Conservation (phyloP, 1,139 yeast genomes). For the Candida sanyaensis region DNA sequence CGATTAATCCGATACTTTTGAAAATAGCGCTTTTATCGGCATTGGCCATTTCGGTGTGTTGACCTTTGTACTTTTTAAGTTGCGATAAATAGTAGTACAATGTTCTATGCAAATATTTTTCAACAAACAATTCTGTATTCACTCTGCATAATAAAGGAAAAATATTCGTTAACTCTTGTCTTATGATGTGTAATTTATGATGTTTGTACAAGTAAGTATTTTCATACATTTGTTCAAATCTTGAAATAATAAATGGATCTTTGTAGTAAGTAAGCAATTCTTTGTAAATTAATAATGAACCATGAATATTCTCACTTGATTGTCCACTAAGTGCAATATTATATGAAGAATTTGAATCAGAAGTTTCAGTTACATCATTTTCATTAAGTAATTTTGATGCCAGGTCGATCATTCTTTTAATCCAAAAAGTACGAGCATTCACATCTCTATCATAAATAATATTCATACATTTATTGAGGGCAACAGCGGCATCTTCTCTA, state of each 20-base stretch:
- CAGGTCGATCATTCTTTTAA: slow-evolving; percentile 67
- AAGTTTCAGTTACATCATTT: slow-evolving; percentile 11
- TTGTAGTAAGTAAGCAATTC: slow-evolving; percentile 76
- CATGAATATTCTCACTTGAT: slow-evolving; percentile 76
- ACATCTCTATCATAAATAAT: slow-evolving; percentile 80
- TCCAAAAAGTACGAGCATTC: slow-evolving; percentile 74
- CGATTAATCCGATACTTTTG: slow-evolving; percentile 82
- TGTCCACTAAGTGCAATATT: slow-evolving; percentile 28
- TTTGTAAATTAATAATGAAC: slow-evolving; percentile 78
- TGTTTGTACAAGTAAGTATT: slow-evolving; percentile 74
- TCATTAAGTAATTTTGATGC: slow-evolving; percentile 42
- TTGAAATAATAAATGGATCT: slow-evolving; percentile 47
- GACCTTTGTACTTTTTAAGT: slow-evolving; percentile 64
- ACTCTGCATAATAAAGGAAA: slow-evolving; percentile 83
- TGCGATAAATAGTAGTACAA: slow-evolving; percentile 77
- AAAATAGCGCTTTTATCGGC: slow-evolving; percentile 76
- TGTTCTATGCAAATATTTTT: slow-evolving; percentile 78
- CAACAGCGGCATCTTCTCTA: slow-evolving; percentile 81
- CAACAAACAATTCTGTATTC: slow-evolving; percentile 75
- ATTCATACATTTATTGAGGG: slow-evolving; percentile 74
- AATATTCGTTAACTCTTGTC: slow-evolving; percentile 81
- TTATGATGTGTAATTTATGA: slow-evolving; percentile 70
- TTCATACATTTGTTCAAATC: slow-evolving; percentile 78
- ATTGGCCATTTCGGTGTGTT: slow-evolving; percentile 41
- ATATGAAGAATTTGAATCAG: slow-evolving; percentile 16